Evolutionary conservation across 2,329 filamentous ascomycete species (phyloP).

Genomic region (Trichoderma lentiforme): DNA sequence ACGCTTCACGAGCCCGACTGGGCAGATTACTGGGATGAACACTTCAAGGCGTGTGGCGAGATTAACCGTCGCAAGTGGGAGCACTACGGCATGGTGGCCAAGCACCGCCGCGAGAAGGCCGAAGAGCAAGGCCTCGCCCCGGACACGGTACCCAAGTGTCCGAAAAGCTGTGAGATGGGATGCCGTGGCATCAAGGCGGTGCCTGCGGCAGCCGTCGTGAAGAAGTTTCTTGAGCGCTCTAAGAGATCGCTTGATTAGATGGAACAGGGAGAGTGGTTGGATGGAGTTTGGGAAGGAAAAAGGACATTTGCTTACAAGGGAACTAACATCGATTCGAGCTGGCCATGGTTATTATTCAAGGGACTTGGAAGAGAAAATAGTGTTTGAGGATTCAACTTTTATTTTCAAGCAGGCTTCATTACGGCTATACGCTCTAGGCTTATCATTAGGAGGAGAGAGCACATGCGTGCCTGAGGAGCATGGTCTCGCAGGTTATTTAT

Average conservation of each 20-base stretch:
- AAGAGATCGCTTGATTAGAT: neutral
- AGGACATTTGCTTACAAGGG: neutral
- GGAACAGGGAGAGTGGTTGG: neutral
- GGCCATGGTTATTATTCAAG: neutral
- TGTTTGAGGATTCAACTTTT: neutral
- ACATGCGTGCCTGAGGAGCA: neutral
- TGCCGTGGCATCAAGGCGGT: slow-evolving; percentile 15
- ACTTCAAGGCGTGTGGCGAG: slow-evolving; percentile 21
- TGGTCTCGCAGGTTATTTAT: neutral
- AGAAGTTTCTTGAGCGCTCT: neutral
- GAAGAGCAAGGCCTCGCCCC: neutral
- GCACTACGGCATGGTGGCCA: slow-evolving; percentile 25
- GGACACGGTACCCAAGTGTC: slow-evolving; percentile 14
- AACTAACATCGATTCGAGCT: neutral
- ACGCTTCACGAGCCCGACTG: slow-evolving; percentile 24
- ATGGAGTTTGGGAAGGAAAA: neutral
- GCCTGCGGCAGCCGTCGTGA: neutral
- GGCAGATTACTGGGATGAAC: slow-evolving; percentile 25
- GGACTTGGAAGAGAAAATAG: neutral
- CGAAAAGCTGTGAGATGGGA: slow-evolving; percentile 18
- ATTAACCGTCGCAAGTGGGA: slow-evolving; percentile 27
- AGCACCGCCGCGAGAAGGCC: slow-evolving; percentile 23
- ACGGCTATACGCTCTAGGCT: neutral
- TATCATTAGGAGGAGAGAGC: neutral
- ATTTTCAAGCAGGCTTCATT: neutral